Evolutionary conservation across 1,139 yeast genomes (phyloP).

Genomic region (Spathaspora sp.): DNA sequence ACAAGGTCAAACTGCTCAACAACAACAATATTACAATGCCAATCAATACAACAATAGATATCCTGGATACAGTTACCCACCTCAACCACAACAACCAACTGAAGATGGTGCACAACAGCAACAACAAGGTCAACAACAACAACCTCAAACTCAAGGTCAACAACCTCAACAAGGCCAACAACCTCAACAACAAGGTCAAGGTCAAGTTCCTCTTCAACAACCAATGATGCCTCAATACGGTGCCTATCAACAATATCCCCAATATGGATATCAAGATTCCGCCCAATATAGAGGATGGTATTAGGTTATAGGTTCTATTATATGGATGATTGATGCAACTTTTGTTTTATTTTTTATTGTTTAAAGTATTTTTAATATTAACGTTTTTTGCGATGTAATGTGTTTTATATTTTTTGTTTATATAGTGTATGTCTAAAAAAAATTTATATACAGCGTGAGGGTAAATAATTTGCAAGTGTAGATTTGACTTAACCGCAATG

Average conservation of each 20-base stretch:
- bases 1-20: constrained; percentile 13
- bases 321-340: background rate
- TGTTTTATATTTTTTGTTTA: constrained; percentile 3
- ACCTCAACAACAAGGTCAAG: constrained; percentile 20
- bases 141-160: constrained; percentile 18
- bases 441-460: constrained; percentile 2
- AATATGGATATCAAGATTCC: constrained; percentile 48
- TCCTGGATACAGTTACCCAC: constrained; percentile 40
- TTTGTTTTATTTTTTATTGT: background rate
- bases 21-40: constrained; percentile 34
- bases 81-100: constrained; percentile 27
- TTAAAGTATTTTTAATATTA: constrained; percentile 1
- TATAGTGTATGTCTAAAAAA: constrained; percentile 1
- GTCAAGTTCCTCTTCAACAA: constrained; percentile 31
- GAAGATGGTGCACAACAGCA: constrained; percentile 15
- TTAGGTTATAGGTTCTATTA: constrained; percentile 12
- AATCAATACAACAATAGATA: constrained; percentile 38
- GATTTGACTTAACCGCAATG: too few relatives aligned
- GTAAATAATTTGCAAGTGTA: background rate
- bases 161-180: constrained; percentile 10
- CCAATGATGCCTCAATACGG: constrained; percentile 45
- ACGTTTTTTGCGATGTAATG: background rate
- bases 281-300: constrained; percentile 43
- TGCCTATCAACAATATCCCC: constrained; percentile 52
- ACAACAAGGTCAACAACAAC: constrained; percentile 16